Evolutionary conservation across 306 rosid species (phyloP), one percentile per base, ranked within the genome.

Genomic region (Quercus aquifolioides): DNA sequence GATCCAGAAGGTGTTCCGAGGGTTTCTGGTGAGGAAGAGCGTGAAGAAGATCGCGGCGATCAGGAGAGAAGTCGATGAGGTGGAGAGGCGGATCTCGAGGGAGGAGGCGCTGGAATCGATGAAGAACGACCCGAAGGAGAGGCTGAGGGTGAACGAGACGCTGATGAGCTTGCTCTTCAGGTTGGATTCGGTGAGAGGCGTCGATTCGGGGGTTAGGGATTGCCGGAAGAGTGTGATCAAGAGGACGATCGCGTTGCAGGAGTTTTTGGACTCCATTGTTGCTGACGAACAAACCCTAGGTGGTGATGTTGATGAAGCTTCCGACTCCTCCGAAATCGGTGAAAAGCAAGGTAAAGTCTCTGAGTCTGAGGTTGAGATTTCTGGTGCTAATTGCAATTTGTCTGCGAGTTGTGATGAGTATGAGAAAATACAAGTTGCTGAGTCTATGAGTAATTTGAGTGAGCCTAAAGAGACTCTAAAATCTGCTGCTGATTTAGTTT

Each of bases 1-100:
- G 85, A 91, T 94, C 43, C 94, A 94, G 87, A 92, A 77, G 86
- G 80, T 69, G 26, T 71, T 82, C 68, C 81, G 94, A 77, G 96
- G 94, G 3, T 91, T 75, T 51, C 14, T 86, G 60, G 94, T 87
- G 87, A 88, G 97, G 80, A 88, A 82, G 56, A 86, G 60, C 64
- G 11, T 94, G 88, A 89, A 74, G 83, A 89, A 78, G 82, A 89
- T 94, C 35, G 78, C 76, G 2, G 84, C 79, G 2, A 28, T 89
- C 12, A 85, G 76, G 55, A 59, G 73, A 0, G 91, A 94, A 55
- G 85, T 94, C 20, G 80, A 81, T 12, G 80, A 71, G 77, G 82
- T 92, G 6, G 89, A 81, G 76, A 85, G 28, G 38, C 82, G 6
- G 35, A 58, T 88, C 28, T 49, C 71, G 5, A 41, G 31, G 75